A percentile compares a stretch with the other conserved stretches of the same genome.
These are phyloP conservation scores for Kodamaea kakaduensis DNA, from an alignment of 805 yeast genomes.

Conservation along the genomic window DNA sequence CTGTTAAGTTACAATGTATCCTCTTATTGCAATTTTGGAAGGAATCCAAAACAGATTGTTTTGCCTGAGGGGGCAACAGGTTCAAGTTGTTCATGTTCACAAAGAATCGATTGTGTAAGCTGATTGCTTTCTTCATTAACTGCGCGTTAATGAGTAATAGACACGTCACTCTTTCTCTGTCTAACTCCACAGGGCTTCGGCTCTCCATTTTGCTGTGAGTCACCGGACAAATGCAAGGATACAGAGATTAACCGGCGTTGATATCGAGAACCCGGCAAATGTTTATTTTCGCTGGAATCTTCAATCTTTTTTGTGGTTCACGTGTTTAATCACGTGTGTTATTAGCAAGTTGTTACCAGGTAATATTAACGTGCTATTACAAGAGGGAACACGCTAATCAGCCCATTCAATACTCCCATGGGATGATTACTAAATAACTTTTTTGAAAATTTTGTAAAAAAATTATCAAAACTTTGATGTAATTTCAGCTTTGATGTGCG, in stretches of 20 bases:
- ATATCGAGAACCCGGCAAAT: neutral
- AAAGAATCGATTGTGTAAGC: constrained; percentile 31
- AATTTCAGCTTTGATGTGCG: too few species aligned
- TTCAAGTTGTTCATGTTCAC: constrained; percentile 33
- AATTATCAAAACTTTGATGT: too few species aligned
- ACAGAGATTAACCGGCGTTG: neutral
- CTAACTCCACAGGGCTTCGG: constrained; percentile 20
- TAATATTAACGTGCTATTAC: too few species aligned
- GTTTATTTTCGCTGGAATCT: constrained; percentile 5
- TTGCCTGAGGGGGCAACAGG: constrained; percentile 29
- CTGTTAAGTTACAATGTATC: constrained; percentile 40
- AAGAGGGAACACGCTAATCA: too few species aligned
- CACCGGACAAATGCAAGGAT: too few species aligned
- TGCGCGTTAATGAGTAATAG: constrained; percentile 40
- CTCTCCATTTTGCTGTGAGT: constrained; percentile 5
- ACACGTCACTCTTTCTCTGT: constrained; percentile 41
- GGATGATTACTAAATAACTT: too few species aligned
- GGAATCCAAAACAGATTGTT: constrained; percentile 30
- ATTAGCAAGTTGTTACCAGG: too few species aligned
- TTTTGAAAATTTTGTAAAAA: too few species aligned
- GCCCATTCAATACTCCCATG: too few species aligned
- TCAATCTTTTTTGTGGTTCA: neutral
- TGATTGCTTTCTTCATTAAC: constrained; percentile 38
- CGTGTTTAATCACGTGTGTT: constrained; percentile 1
- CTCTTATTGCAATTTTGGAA: constrained; percentile 40